Conservation (phyloP, 495 filamentous ascomycete genomes). For the Umbilicaria muhlenbergii region DNA sequence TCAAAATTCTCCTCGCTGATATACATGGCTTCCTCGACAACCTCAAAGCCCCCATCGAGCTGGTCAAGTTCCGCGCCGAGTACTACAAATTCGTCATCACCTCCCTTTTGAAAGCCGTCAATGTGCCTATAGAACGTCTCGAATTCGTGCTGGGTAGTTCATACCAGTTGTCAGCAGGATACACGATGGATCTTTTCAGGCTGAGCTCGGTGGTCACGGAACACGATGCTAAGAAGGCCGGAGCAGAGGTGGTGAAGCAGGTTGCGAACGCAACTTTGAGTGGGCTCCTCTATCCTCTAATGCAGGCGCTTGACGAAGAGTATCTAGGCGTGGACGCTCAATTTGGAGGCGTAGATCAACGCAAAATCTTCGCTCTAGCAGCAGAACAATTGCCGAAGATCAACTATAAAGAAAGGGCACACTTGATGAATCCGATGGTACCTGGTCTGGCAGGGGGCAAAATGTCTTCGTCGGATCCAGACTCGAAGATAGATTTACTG, state of each 20-base stretch:
- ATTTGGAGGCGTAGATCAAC: conserved; percentile 60
- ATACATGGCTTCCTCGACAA: conserved; percentile 35
- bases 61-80: conserved; percentile 61
- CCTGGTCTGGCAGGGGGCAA: conserved; percentile 73
- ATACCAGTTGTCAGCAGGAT: conserved; percentile 54
- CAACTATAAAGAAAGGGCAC: conserved; percentile 57
- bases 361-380: conserved; percentile 77
- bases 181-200: conserved; percentile 65
- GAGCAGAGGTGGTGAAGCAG: conserved; percentile 90
- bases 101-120: conserved; percentile 49
- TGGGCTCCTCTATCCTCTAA: conserved; percentile 73
- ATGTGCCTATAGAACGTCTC: conserved; percentile 61
- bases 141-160: conserved; percentile 71
- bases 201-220: conserved; percentile 39
- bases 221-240: conserved; percentile 69
- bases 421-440: conserved; percentile 86
- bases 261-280: conserved; percentile 54
- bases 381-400: conserved; percentile 59
- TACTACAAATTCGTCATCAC: conserved; percentile 58
- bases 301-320: conserved; percentile 87
- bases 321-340: conserved; percentile 74
- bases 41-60: conserved; percentile 46
- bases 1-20: conserved; percentile 71
- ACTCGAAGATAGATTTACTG: conserved; percentile 84
- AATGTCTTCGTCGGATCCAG: conserved; percentile 48